Percentiles rank a stretch among this genome's conserved stretches.
phyloP scores from a whole-genome alignment of 805 yeast genomes.

The Ogataea populi-albae region DNA sequence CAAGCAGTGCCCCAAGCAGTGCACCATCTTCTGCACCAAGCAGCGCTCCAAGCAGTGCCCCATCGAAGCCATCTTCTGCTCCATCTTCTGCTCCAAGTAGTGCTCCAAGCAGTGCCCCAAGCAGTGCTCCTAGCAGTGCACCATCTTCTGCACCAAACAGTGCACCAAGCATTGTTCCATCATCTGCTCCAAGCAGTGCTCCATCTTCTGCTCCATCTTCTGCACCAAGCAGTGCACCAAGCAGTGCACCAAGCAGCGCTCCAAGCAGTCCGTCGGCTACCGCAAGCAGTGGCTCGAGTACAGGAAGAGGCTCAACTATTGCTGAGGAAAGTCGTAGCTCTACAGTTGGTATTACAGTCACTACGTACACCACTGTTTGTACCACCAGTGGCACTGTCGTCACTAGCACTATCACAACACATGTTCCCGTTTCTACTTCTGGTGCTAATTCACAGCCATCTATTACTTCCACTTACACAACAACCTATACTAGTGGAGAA shows the following conservation, averaged over 20 bases:
- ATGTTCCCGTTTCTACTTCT: too few species aligned
- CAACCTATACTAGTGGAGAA: neutral
- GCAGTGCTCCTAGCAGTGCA: neutral
- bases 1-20: neutral
- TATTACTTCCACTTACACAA: conserved; percentile 1
- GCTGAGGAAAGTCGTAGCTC: neutral
- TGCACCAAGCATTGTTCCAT: conserved; percentile 1
- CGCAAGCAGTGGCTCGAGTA: neutral
- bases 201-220: conserved; percentile 1
- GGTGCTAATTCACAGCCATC: neutral
- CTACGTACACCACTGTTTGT: neutral
- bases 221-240: neutral
- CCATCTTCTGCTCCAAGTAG: neutral
- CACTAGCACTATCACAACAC: neutral
- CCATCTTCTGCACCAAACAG: neutral
- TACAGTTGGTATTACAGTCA: neutral
- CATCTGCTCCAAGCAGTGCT: neutral
- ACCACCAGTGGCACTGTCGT: neutral
- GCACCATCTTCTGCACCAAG: neutral
- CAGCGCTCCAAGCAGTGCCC: neutral
- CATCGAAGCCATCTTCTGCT: neutral
- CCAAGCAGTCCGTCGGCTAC: neutral
- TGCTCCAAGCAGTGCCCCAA: neutral
- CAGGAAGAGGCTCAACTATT: neutral
- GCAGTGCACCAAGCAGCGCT: too few species aligned